Evolutionary conservation across 257 asterid species (phyloP), one percentile per base, ranked within the genome.

Genomic region (Lavandula angustifolia): DNA sequence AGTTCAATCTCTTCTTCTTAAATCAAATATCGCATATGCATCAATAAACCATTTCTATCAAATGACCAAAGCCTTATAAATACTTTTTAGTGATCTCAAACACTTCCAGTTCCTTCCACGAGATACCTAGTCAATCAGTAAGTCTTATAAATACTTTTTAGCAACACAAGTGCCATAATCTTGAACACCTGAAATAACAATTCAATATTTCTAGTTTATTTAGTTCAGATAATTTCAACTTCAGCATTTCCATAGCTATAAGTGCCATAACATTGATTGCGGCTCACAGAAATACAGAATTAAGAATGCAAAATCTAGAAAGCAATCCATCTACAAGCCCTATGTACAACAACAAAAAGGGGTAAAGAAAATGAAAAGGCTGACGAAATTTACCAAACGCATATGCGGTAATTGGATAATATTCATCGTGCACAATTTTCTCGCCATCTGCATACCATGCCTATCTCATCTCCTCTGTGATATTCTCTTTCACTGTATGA

Each of bases 381-480:
- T 42, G 64, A 14, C 67, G 55, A 71, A 66, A 32, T 54, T 54
- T 83, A 94, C 99, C 99, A 74, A 85, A 94, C 54, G 87, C 96
- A 73, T 83, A 94, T 43, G 97, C 89, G 68, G 90, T 84, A 48
- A 68, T 60, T 10, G 91, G 92, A 83, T 90, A 86, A 53, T 79
- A 80, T 82, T 87, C 99, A 68, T 85, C 86, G 53, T 96, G 87
- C 60, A 90, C 97, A 66, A 69, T 75, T 79, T 84, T 94, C 72
- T 94, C 92, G 3, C 91, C 95, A 46, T 87, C 99, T 7, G 95
- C 77, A 68, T 83, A 82, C 99, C 98, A 92, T 35, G 96, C n/a
- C 81, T 63, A 81, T 74, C 82, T 90, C 95, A 68, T 94, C 99
- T 14, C 97, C 97, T 68, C 86, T 87, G 52, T 87, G 87, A 66